Evolutionary conservation across 2,329 filamentous ascomycete genomes (phyloP), one percentile per base, ranked within the genome.

Genomic region (Byssothecium circinans): DNA sequence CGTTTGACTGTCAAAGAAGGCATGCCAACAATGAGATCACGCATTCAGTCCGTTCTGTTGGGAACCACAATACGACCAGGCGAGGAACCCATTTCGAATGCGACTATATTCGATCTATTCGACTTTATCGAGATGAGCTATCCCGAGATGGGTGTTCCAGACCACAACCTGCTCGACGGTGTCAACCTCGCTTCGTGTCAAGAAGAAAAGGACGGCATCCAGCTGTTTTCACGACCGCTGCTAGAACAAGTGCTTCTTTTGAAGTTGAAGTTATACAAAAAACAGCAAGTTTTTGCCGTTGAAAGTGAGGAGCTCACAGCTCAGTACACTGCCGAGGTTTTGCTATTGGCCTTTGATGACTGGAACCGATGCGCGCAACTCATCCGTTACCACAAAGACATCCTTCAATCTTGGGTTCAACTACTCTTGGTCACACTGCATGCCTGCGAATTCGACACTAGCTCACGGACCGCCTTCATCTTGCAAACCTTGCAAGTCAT

Each of bases 81-180:
- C 49, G 85, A 86, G 39, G 82, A 88, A 44, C 76, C 83, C 4
- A 75, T 87, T 30, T 74, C 78, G 22, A 87, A 90, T 48, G 81
- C 86, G 1, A 91, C 88, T 3, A 81, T 97, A 6, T 96, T 97
- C 62, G 91, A 96, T 56, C 79, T 97, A 18, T 94, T 95, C 61
- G 94, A 99, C 71, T 97, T 97, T 62, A 81, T 94, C 67, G 85
- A 88, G 51, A 70, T 87, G 10, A 78, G 82, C 39, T 76, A 85
- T 32, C 70, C 74, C 1, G 68, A 70, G 47, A 64, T 70, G 11
- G 61, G 73, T 35, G 64, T 79, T 2, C 69, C 80, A 2, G 83
- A 84, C 2, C 74, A 88, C 17, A 72, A 76, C 33, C 81, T 81
- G 51, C 86, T 91, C 51, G 74, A 75, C 15, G 84, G 85, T 34